phyloP scores from a whole-genome alignment of 495 filamentous ascomycete species.

The Chaetomium cochliodes region DNA sequence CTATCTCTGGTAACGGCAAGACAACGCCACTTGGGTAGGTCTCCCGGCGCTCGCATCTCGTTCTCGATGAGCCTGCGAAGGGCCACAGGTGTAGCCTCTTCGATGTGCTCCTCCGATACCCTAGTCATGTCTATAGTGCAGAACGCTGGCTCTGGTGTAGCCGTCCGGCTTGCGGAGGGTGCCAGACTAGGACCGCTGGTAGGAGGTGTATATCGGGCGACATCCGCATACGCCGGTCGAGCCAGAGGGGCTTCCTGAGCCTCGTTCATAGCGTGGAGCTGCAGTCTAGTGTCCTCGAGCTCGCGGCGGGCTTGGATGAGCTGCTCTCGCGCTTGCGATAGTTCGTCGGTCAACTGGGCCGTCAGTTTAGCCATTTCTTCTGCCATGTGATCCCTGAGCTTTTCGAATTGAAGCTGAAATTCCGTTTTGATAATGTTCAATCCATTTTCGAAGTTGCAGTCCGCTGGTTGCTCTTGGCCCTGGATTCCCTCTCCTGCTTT shows the following conservation, averaged over 20 bases:
- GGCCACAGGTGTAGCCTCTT: conserved; percentile 7
- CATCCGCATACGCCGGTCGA: not conserved
- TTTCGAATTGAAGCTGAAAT: not conserved
- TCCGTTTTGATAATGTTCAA: conserved; percentile 2
- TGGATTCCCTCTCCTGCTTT: conserved; percentile 1
- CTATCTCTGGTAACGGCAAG: conserved; percentile 18
- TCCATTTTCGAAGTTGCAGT: conserved; percentile 4
- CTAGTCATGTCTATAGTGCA: conserved; percentile 4
- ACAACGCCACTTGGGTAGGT: conserved; percentile 15
- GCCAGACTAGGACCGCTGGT: not conserved
- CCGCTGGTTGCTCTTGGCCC: not conserved
- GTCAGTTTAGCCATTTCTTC: conserved; percentile 4
- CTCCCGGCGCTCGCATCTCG: conserved; percentile 11
- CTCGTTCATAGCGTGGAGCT: conserved; percentile 1
- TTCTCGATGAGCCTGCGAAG: conserved; percentile 18
- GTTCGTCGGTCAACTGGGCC: conserved; percentile 4
- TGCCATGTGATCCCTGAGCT: conserved; percentile 2
- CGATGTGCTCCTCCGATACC: not conserved
- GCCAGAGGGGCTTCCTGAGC: not conserved
- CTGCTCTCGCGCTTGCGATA: conserved; percentile 8
- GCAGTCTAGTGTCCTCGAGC: conserved; percentile 3
- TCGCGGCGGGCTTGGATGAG: not conserved
- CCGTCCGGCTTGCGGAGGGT: not conserved
- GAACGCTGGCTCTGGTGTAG: conserved; percentile 7
- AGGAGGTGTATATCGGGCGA: conserved; percentile 7